phyloP scores from a whole-genome alignment of 2,329 filamentous ascomycete species.

The Penicillium fuscoglaucum region DNA sequence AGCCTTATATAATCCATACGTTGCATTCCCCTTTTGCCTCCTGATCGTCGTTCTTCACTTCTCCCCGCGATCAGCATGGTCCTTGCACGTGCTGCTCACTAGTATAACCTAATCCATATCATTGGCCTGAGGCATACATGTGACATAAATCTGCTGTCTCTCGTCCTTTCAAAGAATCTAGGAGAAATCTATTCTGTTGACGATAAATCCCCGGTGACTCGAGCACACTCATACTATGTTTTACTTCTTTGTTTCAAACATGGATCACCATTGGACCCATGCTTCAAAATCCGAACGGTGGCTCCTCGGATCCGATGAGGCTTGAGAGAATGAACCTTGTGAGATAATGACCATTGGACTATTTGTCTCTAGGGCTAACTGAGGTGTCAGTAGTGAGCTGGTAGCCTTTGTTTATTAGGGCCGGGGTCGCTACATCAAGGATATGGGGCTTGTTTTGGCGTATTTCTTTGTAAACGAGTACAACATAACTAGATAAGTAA shows the following conservation, averaged over 20 bases:
- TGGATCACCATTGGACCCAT: background rate
- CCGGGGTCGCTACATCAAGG: background rate
- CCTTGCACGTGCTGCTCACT: slow-evolving; percentile 23
- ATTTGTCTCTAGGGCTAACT: background rate
- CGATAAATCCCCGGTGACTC: background rate
- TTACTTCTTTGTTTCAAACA: slow-evolving; percentile 1
- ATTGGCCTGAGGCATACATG: background rate
- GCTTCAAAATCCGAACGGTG: background rate
- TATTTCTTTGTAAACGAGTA: slow-evolving; percentile 4
- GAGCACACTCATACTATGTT: background rate
- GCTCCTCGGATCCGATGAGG: background rate
- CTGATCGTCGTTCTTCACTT: slow-evolving; percentile 23
- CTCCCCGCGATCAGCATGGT: slow-evolving; percentile 25
- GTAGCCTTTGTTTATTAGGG: slow-evolving; percentile 6
- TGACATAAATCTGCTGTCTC: background rate
- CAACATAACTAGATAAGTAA: background rate
- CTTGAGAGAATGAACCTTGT: background rate
- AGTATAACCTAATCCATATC: slow-evolving; percentile 19
- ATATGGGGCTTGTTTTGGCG: background rate
- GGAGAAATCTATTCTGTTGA: background rate
- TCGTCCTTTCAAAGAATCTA: background rate
- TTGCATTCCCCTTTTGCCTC: slow-evolving; percentile 19
- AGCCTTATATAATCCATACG: background rate
- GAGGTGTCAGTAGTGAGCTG: background rate
- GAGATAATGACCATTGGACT: background rate